Evolutionary conservation across 2,329 filamentous ascomycete species (phyloP).

Genomic region (Fusarium annulatum): DNA sequence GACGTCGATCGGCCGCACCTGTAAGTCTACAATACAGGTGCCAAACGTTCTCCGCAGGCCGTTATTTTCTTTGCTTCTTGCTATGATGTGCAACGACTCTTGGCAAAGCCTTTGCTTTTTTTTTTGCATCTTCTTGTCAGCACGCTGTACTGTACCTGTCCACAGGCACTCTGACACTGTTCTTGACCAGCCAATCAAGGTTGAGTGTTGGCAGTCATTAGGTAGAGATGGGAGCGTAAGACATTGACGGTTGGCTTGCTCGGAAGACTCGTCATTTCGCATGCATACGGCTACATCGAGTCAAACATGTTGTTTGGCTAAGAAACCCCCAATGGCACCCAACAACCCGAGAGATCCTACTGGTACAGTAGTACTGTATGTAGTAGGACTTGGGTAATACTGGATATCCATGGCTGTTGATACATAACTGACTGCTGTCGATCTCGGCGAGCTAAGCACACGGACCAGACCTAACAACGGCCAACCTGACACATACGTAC

Average conservation of each 20-base stretch:
- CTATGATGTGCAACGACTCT: conserved; percentile 13
- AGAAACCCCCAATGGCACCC: conserved; percentile 23
- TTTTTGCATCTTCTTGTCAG: not conserved
- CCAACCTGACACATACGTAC: conserved; percentile 32
- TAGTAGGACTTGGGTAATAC: not conserved
- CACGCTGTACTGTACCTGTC: not conserved
- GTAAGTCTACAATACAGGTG: not conserved
- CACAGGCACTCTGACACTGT: not conserved
- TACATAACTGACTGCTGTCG: not conserved
- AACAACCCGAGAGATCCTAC: not conserved
- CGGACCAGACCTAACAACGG: conserved; percentile 20
- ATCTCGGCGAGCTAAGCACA: conserved; percentile 13
- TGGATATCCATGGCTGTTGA: not conserved
- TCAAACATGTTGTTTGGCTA: conserved; percentile 14
- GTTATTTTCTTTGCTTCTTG: not conserved
- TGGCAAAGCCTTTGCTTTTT: conserved; percentile 7
- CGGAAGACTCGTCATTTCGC: conserved; percentile 22
- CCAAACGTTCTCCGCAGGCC: not conserved
- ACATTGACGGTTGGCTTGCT: conserved; percentile 12
- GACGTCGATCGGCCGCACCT: conserved; percentile 1
- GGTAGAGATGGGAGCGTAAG: not conserved
- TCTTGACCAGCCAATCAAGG: conserved; percentile 3
- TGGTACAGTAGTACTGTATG: not conserved
- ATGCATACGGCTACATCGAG: not conserved
- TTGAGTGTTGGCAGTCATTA: not conserved